Evolutionary conservation across 495 filamentous ascomycete species (phyloP).

Genomic region (Filosporella fistucella): DNA sequence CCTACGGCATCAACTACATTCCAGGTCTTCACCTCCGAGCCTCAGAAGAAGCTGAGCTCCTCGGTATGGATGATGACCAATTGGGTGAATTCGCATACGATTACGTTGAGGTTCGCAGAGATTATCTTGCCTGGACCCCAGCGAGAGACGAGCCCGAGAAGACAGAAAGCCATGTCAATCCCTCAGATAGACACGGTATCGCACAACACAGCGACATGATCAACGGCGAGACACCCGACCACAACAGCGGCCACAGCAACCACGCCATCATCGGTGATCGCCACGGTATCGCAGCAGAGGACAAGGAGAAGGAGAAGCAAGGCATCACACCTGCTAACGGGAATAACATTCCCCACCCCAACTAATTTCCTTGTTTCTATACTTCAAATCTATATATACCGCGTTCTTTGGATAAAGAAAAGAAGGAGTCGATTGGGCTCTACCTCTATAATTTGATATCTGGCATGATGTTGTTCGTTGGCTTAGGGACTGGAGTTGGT

Average conservation of each 20-base stretch:
- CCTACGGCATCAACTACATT: slow-evolving; percentile 77
- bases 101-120: slow-evolving; percentile 95
- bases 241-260: slow-evolving; percentile 9
- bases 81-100: slow-evolving; percentile 99
- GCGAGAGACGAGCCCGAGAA: slow-evolving; percentile 63
- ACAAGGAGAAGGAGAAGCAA: slow-evolving; percentile 28
- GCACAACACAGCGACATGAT: slow-evolving; percentile 71
- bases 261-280: slow-evolving; percentile 29
- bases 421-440: no score
- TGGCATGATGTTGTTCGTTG: no score
- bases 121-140: slow-evolving; percentile 97
- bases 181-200: slow-evolving; percentile 77
- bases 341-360: no score
- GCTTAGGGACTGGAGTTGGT: no score
- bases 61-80: slow-evolving; percentile 99
- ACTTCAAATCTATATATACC: no score
- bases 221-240: slow-evolving; percentile 29
- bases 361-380: no score
- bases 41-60: slow-evolving; percentile 90
- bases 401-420: no score
- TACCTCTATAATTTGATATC: no score
- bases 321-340: not conserved
- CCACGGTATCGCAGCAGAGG: slow-evolving; percentile 34
- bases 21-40: slow-evolving; percentile 91
- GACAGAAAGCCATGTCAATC: slow-evolving; percentile 58